These are phyloP conservation scores for Lasiodiplodia gonubiensis DNA, from an alignment of 2,329 filamentous ascomycete species.

Conservation along the genomic window DNA sequence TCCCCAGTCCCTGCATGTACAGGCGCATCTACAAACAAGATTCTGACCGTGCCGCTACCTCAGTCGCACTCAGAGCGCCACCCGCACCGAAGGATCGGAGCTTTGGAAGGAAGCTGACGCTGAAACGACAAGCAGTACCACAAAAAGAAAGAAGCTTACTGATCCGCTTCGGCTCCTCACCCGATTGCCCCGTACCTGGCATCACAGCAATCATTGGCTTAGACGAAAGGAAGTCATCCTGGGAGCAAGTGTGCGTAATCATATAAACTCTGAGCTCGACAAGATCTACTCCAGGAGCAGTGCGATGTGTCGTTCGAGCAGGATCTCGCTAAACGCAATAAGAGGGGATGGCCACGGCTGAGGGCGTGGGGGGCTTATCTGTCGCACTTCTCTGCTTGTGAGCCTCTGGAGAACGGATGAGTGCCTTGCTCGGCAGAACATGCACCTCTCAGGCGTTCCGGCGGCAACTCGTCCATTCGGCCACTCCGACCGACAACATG, in stretches of 20 bases:
- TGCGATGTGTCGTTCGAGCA: not conserved
- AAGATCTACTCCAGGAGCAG: not conserved
- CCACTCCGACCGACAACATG: not conserved
- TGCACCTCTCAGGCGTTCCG: not conserved
- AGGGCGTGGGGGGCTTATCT: not conserved
- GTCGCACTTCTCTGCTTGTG: not conserved
- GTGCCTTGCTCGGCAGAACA: not conserved
- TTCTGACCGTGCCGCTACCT: not conserved
- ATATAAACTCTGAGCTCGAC: not conserved
- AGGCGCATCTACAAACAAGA: not conserved
- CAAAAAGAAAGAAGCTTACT: constrained; percentile 14
- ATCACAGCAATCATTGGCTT: not conserved
- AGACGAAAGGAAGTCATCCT: not conserved
- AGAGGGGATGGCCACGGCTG: not conserved
- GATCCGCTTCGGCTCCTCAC: constrained; percentile 8
- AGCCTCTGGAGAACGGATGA: not conserved
- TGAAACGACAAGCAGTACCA: not conserved
- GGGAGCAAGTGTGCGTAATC: not conserved
- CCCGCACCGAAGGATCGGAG: not conserved
- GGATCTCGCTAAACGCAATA: not conserved
- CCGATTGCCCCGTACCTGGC: constrained; percentile 9
- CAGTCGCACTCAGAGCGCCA: constrained; percentile 2
- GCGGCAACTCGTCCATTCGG: too few relatives aligned
- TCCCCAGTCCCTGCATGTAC: not conserved
- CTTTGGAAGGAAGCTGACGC: not conserved